phyloP scores from a whole-genome alignment of 2,329 filamentous ascomycete genomes.

The Coniella vitis region DNA sequence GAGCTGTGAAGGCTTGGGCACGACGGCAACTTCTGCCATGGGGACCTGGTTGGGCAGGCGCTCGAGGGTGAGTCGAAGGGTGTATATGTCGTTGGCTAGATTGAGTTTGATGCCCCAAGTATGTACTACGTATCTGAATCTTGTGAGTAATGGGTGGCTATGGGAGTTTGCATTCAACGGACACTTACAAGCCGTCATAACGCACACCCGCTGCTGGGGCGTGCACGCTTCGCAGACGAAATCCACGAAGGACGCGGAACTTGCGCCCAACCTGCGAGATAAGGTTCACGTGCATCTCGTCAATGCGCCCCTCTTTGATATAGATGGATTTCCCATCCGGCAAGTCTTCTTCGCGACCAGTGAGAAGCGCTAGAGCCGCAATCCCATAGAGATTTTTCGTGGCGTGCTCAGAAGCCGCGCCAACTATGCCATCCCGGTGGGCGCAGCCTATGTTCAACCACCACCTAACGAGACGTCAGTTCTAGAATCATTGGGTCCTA shows the following conservation, averaged over 20 bases:
- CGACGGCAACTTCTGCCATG: slow-evolving; percentile 34
- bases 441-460: slow-evolving; percentile 52
- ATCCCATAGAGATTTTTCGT: slow-evolving; percentile 41
- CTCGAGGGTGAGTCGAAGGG: slow-evolving; percentile 40
- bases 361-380: slow-evolving; percentile 43
- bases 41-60: slow-evolving; percentile 34
- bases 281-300: slow-evolving; percentile 42
- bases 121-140: slow-evolving; percentile 39
- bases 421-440: slow-evolving; percentile 48
- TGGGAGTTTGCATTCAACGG: background rate
- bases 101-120: slow-evolving; percentile 40
- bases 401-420: slow-evolving; percentile 34
- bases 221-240: slow-evolving; percentile 41
- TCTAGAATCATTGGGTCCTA: background rate
- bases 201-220: slow-evolving; percentile 46
- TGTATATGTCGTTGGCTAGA: slow-evolving; percentile 32
- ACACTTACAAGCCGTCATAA: slow-evolving; percentile 50
- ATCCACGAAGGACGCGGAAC: slow-evolving; percentile 47
- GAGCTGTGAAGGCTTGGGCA: slow-evolving; percentile 47
- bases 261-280: slow-evolving; percentile 42
- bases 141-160: background rate
- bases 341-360: slow-evolving; percentile 41
- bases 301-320: slow-evolving; percentile 34
- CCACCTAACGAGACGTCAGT: slow-evolving; percentile 37
- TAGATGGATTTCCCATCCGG: slow-evolving; percentile 33